Conservation (phyloP, 2,329 filamentous ascomycete genomes). For the Fusarium circinatum region DNA sequence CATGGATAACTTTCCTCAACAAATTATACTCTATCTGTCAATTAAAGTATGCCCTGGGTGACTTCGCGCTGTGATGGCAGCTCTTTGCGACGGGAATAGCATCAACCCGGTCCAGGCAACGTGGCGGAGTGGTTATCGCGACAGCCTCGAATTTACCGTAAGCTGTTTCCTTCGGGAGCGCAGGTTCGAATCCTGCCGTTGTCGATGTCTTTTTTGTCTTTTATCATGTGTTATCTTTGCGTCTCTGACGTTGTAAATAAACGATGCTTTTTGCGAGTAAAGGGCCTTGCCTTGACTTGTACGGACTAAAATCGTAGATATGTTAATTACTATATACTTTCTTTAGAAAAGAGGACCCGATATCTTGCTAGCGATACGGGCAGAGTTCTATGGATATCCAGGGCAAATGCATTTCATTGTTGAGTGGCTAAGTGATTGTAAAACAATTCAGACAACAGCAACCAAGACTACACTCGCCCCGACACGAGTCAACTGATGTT, state of each 20-base stretch:
- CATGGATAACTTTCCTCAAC: neutral
- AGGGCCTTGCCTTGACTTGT: neutral
- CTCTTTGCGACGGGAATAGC: neutral
- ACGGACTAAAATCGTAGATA: no score
- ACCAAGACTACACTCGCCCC: neutral
- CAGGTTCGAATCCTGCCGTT: constrained; percentile 22
- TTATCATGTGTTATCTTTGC: neutral
- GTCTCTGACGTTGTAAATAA: neutral
- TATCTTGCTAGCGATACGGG: neutral
- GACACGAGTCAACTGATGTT: constrained; percentile 14
- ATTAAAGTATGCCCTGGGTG: neutral
- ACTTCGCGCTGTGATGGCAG: neutral
- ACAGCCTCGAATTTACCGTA: neutral
- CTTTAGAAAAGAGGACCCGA: no score
- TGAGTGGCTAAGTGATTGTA: neutral
- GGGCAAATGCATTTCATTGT: neutral
- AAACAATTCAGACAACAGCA: neutral
- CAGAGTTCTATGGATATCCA: neutral
- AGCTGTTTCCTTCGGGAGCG: constrained; percentile 15
- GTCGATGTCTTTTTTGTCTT: neutral
- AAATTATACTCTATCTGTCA: no score
- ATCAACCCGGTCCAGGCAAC: neutral
- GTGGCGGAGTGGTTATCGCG: constrained; percentile 22
- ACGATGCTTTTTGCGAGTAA: neutral
- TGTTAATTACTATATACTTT: neutral